These are phyloP conservation scores for Aspergillus eucalypticola DNA, from an alignment of 2,329 filamentous ascomycete genomes.

Conservation along the genomic window DNA sequence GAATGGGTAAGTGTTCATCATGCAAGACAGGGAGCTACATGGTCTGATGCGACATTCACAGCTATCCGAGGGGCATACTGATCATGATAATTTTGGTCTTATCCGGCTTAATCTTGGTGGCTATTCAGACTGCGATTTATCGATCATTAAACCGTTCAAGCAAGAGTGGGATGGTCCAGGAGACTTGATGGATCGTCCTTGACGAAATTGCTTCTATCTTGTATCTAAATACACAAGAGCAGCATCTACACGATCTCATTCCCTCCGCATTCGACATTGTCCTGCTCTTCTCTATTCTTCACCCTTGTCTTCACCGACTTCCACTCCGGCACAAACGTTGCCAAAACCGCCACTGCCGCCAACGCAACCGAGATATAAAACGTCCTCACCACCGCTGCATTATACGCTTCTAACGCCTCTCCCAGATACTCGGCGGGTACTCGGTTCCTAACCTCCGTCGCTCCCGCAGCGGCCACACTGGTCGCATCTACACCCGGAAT, in stretches of 20 bases:
- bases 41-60: conserved; percentile 14
- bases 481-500: not conserved
- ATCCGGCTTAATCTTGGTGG: conserved; percentile 43
- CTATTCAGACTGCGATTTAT: conserved; percentile 33
- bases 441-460: not conserved
- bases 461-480: not conserved
- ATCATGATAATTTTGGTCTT: conserved; percentile 51
- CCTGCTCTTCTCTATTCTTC: too few relatives aligned
- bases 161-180: not conserved
- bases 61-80: conserved; percentile 48
- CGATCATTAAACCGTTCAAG: not conserved
- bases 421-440: not conserved
- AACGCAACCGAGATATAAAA: not conserved
- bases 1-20: conserved; percentile 25
- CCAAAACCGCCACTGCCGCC: not conserved
- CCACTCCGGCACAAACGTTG: not conserved
- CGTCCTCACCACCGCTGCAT: not conserved
- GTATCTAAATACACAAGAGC: too few relatives aligned
- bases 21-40: not conserved
- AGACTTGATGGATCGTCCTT: not conserved
- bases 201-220: too few relatives aligned
- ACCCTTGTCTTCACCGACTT: not conserved
- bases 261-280: too few relatives aligned
- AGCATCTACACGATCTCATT: too few relatives aligned
- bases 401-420: not conserved